A percentile compares a stretch with the other conserved stretches of the same genome.
These are phyloP conservation scores for Pelargonium citronellum DNA, from an alignment of 441 rosid genomes.

Conservation along the genomic window DNA sequence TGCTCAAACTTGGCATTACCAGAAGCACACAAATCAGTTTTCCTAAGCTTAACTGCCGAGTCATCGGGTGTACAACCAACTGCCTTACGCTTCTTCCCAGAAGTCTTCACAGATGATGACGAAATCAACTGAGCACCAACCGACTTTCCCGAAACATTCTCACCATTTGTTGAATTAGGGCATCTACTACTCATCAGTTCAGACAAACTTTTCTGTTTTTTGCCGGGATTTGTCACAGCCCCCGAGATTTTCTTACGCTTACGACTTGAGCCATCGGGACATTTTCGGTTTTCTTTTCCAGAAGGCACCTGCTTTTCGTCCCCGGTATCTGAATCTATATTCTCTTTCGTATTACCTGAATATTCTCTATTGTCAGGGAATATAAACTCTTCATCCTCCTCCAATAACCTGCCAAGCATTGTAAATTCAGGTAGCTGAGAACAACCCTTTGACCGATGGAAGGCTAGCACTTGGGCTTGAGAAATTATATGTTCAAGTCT, in stretches of 20 bases:
- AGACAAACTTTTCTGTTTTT: slow-evolving; percentile 58
- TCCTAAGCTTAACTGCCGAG: slow-evolving; percentile 27
- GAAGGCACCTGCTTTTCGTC: slow-evolving; percentile 21
- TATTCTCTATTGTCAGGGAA: slow-evolving; percentile 22
- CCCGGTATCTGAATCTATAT: slow-evolving; percentile 23
- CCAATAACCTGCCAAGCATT: slow-evolving; percentile 37
- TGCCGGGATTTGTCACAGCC: slow-evolving; percentile 22
- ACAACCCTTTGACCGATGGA: slow-evolving; percentile 63
- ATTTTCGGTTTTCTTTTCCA: slow-evolving; percentile 31
- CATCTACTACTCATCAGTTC: slow-evolving; percentile 44
- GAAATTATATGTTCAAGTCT: slow-evolving; percentile 45
- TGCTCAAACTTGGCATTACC: slow-evolving; percentile 27
- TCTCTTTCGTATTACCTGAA: slow-evolving; percentile 21
- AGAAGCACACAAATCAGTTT: slow-evolving; percentile 22
- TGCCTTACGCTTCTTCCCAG: slow-evolving; percentile 42
- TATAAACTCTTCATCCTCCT: slow-evolving; percentile 40
- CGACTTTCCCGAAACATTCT: slow-evolving; percentile 24
- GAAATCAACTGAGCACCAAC: slow-evolving; percentile 18
- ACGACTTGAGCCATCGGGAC: slow-evolving; percentile 22
- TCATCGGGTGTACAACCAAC: slow-evolving; percentile 26
- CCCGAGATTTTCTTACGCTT: slow-evolving; percentile 34
- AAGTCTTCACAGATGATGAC: slow-evolving; percentile 12
- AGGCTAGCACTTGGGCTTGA: slow-evolving; percentile 54
- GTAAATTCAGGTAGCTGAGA: slow-evolving; percentile 46
- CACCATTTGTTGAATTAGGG: slow-evolving; percentile 23